A percentile compares a stretch with the other conserved stretches of the same genome.
Conservation (phyloP, 2,329 filamentous ascomycete species). For the Pseudophaeomoniella oleicola region DNA sequence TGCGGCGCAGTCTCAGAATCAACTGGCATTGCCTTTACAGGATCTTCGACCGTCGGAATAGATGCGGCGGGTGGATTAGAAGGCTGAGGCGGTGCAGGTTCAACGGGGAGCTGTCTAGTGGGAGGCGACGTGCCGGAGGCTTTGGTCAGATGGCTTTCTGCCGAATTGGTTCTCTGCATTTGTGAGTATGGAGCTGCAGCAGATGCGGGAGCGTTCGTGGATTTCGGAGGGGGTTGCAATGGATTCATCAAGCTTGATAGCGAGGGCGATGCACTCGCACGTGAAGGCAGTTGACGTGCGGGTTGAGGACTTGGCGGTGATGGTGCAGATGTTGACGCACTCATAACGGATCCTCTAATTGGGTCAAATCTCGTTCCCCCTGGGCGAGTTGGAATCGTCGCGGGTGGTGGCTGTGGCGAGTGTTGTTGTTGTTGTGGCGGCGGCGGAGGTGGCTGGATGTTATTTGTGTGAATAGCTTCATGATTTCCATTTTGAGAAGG, state of each 20-base stretch:
- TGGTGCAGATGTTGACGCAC: slow-evolving; percentile 25
- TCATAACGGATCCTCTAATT: slow-evolving; percentile 55
- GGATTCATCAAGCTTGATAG: slow-evolving; percentile 83
- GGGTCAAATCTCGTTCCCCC: slow-evolving; percentile 82
- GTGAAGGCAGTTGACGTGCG: slow-evolving; percentile 49
- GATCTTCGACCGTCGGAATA: slow-evolving; percentile 5
- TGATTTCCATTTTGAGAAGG: slow-evolving; percentile 18
- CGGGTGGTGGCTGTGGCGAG: slow-evolving; percentile 29
- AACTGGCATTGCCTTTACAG: slow-evolving; percentile 8
- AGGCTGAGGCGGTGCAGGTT: slow-evolving; percentile 14
- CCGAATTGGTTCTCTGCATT: slow-evolving; percentile 1
- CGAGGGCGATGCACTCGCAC: slow-evolving; percentile 78
- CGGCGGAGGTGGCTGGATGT: slow-evolving; percentile 34
- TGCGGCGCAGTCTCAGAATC: slow-evolving; percentile 11
- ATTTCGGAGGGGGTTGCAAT: slow-evolving; percentile 24
- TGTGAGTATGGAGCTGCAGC: slow-evolving; percentile 2
- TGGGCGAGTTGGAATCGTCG: slow-evolving; percentile 33
- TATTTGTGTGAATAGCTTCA: slow-evolving; percentile 28
- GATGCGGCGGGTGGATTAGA: slow-evolving; percentile 14
- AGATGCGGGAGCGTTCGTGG: slow-evolving; percentile 5
- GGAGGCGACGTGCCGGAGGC: slow-evolving; percentile 11
- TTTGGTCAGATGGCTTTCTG: slow-evolving; percentile 11
- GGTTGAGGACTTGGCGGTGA: slow-evolving; percentile 41
- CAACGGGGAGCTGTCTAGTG: slow-evolving; percentile 9
- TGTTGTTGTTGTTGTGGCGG: slow-evolving; percentile 26